phyloP scores from a whole-genome alignment of 257 asterid genomes.

The Leptodermis oblonga region DNA sequence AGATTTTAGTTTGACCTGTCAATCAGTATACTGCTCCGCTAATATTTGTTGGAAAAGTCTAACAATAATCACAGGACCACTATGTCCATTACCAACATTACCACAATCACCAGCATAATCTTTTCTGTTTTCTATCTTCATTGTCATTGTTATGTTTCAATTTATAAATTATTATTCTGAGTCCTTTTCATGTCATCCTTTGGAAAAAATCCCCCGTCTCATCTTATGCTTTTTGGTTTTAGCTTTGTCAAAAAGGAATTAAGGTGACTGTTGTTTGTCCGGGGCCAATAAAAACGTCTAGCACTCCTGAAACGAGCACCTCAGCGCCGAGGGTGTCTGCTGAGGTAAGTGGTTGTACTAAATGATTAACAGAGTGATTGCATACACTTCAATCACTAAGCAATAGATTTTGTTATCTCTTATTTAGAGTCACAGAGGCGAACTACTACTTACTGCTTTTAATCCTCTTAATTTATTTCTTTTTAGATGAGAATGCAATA shows the following conservation, averaged over 20 bases:
- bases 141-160: neutral
- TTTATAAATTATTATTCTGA: neutral
- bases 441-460: neutral
- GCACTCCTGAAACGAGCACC: slow-evolving; percentile 49
- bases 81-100: neutral
- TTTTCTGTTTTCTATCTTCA: slow-evolving; percentile 1
- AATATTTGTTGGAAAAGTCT: neutral
- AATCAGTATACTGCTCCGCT: neutral
- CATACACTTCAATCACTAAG: neutral
- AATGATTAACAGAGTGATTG: neutral
- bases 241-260: slow-evolving; percentile 82
- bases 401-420: neutral
- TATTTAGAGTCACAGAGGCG: neutral
- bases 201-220: slow-evolving; percentile 8
- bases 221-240: slow-evolving; percentile 24
- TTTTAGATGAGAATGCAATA: neutral
- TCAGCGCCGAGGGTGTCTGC: slow-evolving; percentile 42
- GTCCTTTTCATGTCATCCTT: slow-evolving; percentile 8
- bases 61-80: neutral
- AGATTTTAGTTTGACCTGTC: neutral
- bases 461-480: neutral
- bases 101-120: neutral
- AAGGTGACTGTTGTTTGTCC: slow-evolving; percentile 94
- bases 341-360: slow-evolving; percentile 46
- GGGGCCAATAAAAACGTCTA: slow-evolving; percentile 72